Percentiles rank a stretch among this genome's conserved stretches.
Evolutionary conservation across 1,284 basidiomycete genomes (phyloP).

Genomic region (Ganoderma meredithae): DNA sequence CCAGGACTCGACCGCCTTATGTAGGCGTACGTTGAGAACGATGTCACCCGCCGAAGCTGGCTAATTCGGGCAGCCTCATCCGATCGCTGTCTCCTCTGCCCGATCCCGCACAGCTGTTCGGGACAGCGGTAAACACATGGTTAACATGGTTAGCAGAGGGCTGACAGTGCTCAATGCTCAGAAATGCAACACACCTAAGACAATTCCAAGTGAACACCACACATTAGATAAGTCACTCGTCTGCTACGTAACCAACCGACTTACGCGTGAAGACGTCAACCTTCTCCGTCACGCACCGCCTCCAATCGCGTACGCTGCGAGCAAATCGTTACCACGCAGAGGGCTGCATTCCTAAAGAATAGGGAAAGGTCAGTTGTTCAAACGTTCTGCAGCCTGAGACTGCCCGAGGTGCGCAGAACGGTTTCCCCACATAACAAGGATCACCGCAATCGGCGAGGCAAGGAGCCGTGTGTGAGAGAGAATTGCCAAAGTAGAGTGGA

Average conservation of each 20-base stretch:
- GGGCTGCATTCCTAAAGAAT: neutral
- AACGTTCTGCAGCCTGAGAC: neutral
- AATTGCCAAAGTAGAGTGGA: neutral
- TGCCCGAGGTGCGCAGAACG: neutral
- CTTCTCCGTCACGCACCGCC: neutral
- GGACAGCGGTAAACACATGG: neutral
- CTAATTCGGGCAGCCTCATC: neutral
- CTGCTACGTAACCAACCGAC: neutral
- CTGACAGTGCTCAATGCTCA: neutral
- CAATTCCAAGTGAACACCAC: neutral
- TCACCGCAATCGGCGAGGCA: neutral
- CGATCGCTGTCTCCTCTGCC: constrained; percentile 4
- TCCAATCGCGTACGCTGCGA: neutral
- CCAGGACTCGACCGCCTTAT: neutral
- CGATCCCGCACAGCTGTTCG: neutral
- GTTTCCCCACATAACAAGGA: neutral
- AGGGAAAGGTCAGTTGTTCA: neutral
- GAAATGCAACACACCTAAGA: neutral
- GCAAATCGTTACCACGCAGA: neutral
- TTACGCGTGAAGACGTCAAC: neutral
- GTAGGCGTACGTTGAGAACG: neutral
- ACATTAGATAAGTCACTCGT: neutral
- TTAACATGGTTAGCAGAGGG: neutral
- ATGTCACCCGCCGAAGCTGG: constrained; percentile 2
- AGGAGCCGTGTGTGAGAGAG: neutral